These are phyloP conservation scores for Leccinum uliginosum DNA, from an alignment of 768 basidiomycete species.

Conservation along the genomic window DNA sequence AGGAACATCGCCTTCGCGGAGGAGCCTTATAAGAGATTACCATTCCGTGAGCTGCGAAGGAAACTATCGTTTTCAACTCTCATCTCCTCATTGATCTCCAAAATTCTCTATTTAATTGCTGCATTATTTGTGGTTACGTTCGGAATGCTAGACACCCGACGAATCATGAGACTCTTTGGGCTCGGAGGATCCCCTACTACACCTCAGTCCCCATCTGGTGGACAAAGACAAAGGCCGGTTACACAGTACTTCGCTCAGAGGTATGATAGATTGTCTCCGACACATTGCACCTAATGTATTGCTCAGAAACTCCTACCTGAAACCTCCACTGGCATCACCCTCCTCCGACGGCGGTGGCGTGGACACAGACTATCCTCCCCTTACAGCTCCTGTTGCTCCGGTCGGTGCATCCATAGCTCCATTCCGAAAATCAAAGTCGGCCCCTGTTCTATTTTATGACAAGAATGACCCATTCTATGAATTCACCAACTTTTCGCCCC, in stretches of 20 bases:
- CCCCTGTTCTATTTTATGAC: slow-evolving; percentile 57
- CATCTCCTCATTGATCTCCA: slow-evolving; percentile 13
- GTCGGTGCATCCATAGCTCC: slow-evolving; percentile 28
- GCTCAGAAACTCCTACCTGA: slow-evolving; percentile 12
- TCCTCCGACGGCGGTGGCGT: slow-evolving; percentile 1
- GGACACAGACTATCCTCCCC: slow-evolving; percentile 28
- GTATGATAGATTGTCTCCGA: slow-evolving; percentile 5
- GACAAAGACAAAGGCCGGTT: slow-evolving; percentile 18
- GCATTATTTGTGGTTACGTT: slow-evolving; percentile 18
- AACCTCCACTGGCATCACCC: slow-evolving; percentile 12
- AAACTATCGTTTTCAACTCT: slow-evolving; percentile 11
- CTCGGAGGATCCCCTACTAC: slow-evolving; percentile 26
- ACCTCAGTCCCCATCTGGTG: slow-evolving; percentile 18
- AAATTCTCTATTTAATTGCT: slow-evolving; percentile 26
- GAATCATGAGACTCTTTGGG: slow-evolving; percentile 31
- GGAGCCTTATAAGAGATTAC: slow-evolving; percentile 24
- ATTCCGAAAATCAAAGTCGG: slow-evolving; percentile 24
- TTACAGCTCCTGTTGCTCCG: slow-evolving; percentile 29
- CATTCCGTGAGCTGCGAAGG: slow-evolving; percentile 10
- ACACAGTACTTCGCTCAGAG: slow-evolving; percentile 24
- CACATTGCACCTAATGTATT: neutral
- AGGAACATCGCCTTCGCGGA: slow-evolving; percentile 27
- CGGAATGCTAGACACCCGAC: slow-evolving; percentile 31
- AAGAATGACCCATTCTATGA: slow-evolving; percentile 62
- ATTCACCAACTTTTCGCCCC: slow-evolving; percentile 71